Conservation (phyloP, 306 rosid genomes). For the Cucurbita argyrosperma region DNA sequence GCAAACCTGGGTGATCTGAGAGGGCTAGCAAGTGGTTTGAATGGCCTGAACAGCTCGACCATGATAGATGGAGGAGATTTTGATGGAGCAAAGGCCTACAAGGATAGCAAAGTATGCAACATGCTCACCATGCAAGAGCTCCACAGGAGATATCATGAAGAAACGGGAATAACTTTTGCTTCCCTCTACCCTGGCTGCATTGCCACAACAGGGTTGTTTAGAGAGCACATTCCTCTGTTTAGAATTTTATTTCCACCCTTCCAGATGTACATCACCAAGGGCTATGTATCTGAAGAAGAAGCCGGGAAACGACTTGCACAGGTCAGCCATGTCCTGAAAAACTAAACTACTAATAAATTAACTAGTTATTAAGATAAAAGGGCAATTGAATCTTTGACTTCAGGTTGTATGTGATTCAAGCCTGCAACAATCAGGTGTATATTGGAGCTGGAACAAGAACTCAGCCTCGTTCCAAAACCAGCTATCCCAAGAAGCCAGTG, state of each 20-base stretch:
- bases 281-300: conserved; percentile 83
- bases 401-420: conserved; percentile 89
- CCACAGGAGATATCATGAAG: conserved; percentile 72
- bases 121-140: conserved; percentile 96
- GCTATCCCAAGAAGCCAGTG: conserved; percentile 79
- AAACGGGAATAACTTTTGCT: conserved; percentile 72
- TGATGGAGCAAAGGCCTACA: conserved; percentile 97
- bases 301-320: conserved; percentile 96
- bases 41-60: conserved; percentile 71
- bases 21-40: conserved; percentile 76
- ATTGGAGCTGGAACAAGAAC: conserved; percentile 95
- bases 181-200: conserved; percentile 97
- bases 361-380: background rate
- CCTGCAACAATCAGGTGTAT: conserved; percentile 88
- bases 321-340: conserved; percentile 24
- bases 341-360: background rate
- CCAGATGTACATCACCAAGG: conserved; percentile 93
- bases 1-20: conserved; percentile 88
- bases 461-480: conserved; percentile 88
- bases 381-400: background rate
- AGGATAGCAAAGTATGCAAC: conserved; percentile 96
- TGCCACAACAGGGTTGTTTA: conserved; percentile 88
- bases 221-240: conserved; percentile 93
- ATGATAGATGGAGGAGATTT: conserved; percentile 88
- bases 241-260: conserved; percentile 81